These are phyloP conservation scores for Asterochloris sp. DNA, from an alignment of 139 green algal genomes.

Conservation along the genomic window DNA sequence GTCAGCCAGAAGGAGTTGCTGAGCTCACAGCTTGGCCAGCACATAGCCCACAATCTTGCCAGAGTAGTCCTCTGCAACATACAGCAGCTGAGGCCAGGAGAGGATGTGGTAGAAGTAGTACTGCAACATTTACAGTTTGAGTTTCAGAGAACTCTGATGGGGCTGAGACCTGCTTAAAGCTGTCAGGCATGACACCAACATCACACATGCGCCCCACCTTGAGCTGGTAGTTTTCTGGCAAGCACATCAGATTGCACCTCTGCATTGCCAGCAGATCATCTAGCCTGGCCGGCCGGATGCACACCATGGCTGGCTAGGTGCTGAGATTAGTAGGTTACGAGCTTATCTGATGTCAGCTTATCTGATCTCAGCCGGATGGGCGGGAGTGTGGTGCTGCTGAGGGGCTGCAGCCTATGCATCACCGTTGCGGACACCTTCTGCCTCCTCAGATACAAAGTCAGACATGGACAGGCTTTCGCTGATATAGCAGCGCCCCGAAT, in stretches of 20 bases:
- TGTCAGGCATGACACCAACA: background rate
- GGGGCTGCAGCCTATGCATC: too few relatives aligned
- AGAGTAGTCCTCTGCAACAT: slow-evolving; percentile 96
- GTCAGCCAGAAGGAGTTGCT: background rate
- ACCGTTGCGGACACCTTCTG: too few relatives aligned
- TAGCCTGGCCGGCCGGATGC: slow-evolving; percentile 86
- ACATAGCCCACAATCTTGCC: slow-evolving; percentile 98
- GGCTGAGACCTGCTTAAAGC: background rate
- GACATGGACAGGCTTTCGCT: too few relatives aligned
- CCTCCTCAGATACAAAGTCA: too few relatives aligned
- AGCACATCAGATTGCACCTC: slow-evolving; percentile 92
- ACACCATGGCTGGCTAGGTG: slow-evolving; percentile 73
- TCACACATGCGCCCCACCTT: slow-evolving; percentile 63
- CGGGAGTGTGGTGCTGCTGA: too few relatives aligned
- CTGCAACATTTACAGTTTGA: slow-evolving; percentile 50
- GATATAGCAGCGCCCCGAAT: too few relatives aligned
- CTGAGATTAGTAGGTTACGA: background rate
- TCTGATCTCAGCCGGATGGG: too few relatives aligned
- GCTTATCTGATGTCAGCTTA: too few relatives aligned
- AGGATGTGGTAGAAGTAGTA: slow-evolving; percentile 99
- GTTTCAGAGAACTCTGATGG: background rate
- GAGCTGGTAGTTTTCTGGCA: slow-evolving; percentile 98
- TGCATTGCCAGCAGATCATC: slow-evolving; percentile 97
- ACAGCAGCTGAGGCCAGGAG: slow-evolving; percentile 96
- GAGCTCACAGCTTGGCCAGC: slow-evolving; percentile 92